A percentile compares a stretch with the other conserved stretches of the same genome.
These are phyloP conservation scores for Russula virescens DNA, from an alignment of 768 basidiomycete species.

Conservation along the genomic window DNA sequence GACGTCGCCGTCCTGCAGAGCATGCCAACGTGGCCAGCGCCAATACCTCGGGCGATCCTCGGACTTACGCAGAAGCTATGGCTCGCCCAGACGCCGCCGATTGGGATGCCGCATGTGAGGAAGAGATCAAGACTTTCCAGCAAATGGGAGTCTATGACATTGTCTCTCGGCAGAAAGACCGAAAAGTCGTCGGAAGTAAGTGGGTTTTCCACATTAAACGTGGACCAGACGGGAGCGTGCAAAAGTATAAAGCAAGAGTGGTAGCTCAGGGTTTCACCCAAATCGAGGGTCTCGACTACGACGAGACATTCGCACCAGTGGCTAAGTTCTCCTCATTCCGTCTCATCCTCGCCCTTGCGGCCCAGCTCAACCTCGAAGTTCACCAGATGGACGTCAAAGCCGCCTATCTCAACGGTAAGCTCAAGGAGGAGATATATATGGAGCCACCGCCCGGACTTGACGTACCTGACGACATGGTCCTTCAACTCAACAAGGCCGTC, in stretches of 20 bases:
- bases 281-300: no score
- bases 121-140: not conserved
- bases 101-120: not conserved
- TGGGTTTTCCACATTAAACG: not conserved
- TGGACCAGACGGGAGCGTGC: no score
- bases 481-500: not conserved
- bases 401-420: not conserved
- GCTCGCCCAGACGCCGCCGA: not conserved
- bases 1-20: not conserved
- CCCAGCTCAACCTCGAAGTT: no score
- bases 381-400: not conserved
- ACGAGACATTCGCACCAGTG: no score
- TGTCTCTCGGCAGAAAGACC: not conserved
- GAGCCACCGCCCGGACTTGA: not conserved
- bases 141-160: not conserved
- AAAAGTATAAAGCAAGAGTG: no score
- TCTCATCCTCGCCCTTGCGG: no score
- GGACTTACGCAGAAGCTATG: conserved; percentile 3
- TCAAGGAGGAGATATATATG: conserved; percentile 2
- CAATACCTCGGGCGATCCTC: not conserved
- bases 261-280: no score
- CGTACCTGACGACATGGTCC: not conserved
- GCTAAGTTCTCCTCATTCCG: no score
- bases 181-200: not conserved
- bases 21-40: not conserved